Base-by-base conservation (phyloP, 1,284 basidiomycete species). In the Anthracocystis walkeri region DNA sequence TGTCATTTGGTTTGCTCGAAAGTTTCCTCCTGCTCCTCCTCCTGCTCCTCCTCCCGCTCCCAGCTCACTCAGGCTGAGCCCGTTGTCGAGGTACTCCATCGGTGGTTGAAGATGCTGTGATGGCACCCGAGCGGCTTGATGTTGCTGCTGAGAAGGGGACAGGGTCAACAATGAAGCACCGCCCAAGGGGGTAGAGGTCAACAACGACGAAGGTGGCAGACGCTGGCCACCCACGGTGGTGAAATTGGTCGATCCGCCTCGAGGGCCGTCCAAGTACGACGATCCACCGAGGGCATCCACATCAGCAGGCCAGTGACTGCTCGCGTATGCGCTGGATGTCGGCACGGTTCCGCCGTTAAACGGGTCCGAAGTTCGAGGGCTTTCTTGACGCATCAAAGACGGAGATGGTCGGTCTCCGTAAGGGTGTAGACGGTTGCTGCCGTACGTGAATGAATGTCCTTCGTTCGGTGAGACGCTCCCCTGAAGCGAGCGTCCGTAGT, bases 81-180 rank as follows among this genome's bases (percentile, higher is more conserved):
- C 41, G 21, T 44, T 51, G 16, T 65, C 58, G 16, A 62, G 31
- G 45, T 49, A 21, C 11, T 58, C 63, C 14, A 71, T 54, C 11
- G 68, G 33, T 4, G 52, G 44, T 5, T 49, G 58, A 2, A 65
- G 55, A 14, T 71, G 68, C 18, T 71, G 68, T 23, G 68, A 71
- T 16, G 68, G 68, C 1, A 65, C 59, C 23, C 67, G 53, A 11
- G 29, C 11, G 8, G 31, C n/a, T 8, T 27, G 44, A 31, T 48
- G 55, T 7, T 35, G 54, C 42, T 25, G 45, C n/a, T 58, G 58
- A 11, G 51, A 41, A 4, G 63, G 48, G 2, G 63, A 51, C 7
- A 65, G 55, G 0, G 63, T 33, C 12, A 65, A 20, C n/a, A 65
- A 14, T 0, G 68, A 58, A 6, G 44, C 44, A 16, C 44, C 50